A percentile compares a stretch with the other conserved stretches of the same genome.
Conservation (phyloP, 208 protist genomes). For the Trypanosoma cruzi region DNA sequence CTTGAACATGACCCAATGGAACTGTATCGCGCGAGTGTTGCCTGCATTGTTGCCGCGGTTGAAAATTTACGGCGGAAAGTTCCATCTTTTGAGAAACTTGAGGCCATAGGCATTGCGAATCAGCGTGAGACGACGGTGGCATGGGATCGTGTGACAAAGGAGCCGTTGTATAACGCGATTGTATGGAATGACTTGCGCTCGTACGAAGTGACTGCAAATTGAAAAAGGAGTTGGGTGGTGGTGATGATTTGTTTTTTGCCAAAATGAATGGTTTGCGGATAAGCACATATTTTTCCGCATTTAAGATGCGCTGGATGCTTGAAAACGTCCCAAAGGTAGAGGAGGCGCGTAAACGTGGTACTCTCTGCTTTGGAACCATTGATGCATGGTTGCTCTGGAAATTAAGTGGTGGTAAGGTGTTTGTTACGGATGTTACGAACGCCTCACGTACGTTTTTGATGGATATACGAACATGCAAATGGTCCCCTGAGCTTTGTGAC, state of each 20-base stretch:
- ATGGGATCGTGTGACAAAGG: slow-evolving; percentile 96
- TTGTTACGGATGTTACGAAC: slow-evolving; percentile 98
- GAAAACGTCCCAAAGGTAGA: slow-evolving; percentile 93
- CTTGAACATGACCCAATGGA: slow-evolving; percentile 96
- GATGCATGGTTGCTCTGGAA: slow-evolving; percentile 98
- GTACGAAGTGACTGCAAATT: slow-evolving; percentile 51
- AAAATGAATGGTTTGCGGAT: slow-evolving; percentile 92
- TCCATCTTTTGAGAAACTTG: slow-evolving; percentile 47
- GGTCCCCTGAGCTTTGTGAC: slow-evolving; percentile 89
- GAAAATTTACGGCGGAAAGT: slow-evolving; percentile 45
- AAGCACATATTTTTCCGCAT: slow-evolving; percentile 97
- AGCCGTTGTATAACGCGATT: slow-evolving; percentile 96
- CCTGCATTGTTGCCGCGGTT: slow-evolving; percentile 77
- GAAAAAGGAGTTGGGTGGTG: slow-evolving; percentile 36
- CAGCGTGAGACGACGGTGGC: slow-evolving; percentile 98
- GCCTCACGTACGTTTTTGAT: slow-evolving; percentile 98
- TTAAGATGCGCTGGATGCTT: slow-evolving; percentile 97
- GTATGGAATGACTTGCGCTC: slow-evolving; percentile 93
- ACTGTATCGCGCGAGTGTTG: slow-evolving; percentile 82
- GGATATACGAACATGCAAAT: slow-evolving; percentile 94
- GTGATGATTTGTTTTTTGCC: slow-evolving; percentile 46
- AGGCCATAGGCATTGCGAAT: slow-evolving; percentile 97
- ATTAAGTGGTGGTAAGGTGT: slow-evolving; percentile 81
- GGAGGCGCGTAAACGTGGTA: slow-evolving; percentile 63
- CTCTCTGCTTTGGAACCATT: slow-evolving; percentile 95